Evolutionary conservation across 495 filamentous ascomycete genomes (phyloP), one percentile per base, ranked within the genome.

Genomic region (Aspergillus mulundensis): DNA sequence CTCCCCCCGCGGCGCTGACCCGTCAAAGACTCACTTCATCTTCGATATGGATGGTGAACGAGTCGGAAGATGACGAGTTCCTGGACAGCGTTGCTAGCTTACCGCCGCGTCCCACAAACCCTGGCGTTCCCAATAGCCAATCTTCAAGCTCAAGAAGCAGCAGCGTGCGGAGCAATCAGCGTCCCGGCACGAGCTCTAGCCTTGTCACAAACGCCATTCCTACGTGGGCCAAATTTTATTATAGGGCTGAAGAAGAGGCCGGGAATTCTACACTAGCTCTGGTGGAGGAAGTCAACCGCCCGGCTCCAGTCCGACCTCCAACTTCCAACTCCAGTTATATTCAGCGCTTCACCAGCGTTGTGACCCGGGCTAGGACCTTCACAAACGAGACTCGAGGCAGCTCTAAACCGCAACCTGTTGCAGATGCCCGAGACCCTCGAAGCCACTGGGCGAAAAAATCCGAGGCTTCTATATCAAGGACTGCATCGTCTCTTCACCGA

Each of bases 181-280:
- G 70, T 19, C 70, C 73, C 10, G 71, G 73, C 21, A 78, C 77
- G 6, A 70, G 65, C 25, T 72, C 76, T 7, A 80, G 70, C 60
- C 75, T 87, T 34, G 77, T 82, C 53, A 74, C 81, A 25, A 81
- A 90, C 16, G 60, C 74, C 41, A 62, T 78, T 3, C 76, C 76
- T 3, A 70, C 69, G 21, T 78, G 76, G 76, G 76, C 73, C 10
- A 69, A 65, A 34, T 64, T 76, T 40, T 82, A 82, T 62, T 82
- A 82, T 60, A 66, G 60, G 10, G 57, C 60, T n/a, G 68, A 76
- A 53, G 61, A 67, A 11, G 60, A 71, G 30, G 52, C 63, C 14
- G 56, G 68, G 1, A 66, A 68, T 52, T 61, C 72, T 15, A 61
- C 69, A 0, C 50, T 76, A 24, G 67, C 72, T 7, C 62, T 73